phyloP scores from a whole-genome alignment of 768 basidiomycete genomes.

The Kwoniella mangroviensis region DNA sequence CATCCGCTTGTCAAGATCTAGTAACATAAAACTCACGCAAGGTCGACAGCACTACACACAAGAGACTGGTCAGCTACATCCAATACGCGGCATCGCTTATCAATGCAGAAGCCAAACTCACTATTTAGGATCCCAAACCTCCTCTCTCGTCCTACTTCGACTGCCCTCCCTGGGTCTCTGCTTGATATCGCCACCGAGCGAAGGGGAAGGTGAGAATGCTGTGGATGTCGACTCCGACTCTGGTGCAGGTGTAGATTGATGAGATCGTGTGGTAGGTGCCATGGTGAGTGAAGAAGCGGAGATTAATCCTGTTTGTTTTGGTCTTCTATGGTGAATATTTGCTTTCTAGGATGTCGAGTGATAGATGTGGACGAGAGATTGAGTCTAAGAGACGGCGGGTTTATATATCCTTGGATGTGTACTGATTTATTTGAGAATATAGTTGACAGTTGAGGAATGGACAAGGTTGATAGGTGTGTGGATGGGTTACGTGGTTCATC shows the following conservation, averaged over 20 bases:
- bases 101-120: slow-evolving; percentile 26
- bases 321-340: not conserved
- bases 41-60: slow-evolving; percentile 48
- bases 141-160: slow-evolving; percentile 44
- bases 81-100: not conserved
- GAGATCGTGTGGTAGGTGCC: slow-evolving; percentile 42
- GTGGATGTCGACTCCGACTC: slow-evolving; percentile 26
- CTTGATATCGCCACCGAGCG: slow-evolving; percentile 19
- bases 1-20: not conserved
- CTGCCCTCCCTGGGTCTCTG: slow-evolving; percentile 44
- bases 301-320: not conserved
- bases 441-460: not conserved
- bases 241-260: slow-evolving; percentile 41
- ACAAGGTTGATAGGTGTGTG: not conserved
- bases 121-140: slow-evolving; percentile 57
- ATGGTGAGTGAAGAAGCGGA: slow-evolving; percentile 16
- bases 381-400: not conserved
- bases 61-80: not conserved
- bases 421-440: not conserved
- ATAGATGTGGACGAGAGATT: not conserved
- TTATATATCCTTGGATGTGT: not conserved
- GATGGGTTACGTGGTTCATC: slow-evolving; percentile 19
- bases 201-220: slow-evolving; percentile 17
- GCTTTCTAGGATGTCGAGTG: not conserved
- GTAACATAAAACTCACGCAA: slow-evolving; percentile 42